These are phyloP conservation scores for Didymella sp. DNA, from an alignment of 2,329 filamentous ascomycete genomes.

Conservation along the genomic window DNA sequence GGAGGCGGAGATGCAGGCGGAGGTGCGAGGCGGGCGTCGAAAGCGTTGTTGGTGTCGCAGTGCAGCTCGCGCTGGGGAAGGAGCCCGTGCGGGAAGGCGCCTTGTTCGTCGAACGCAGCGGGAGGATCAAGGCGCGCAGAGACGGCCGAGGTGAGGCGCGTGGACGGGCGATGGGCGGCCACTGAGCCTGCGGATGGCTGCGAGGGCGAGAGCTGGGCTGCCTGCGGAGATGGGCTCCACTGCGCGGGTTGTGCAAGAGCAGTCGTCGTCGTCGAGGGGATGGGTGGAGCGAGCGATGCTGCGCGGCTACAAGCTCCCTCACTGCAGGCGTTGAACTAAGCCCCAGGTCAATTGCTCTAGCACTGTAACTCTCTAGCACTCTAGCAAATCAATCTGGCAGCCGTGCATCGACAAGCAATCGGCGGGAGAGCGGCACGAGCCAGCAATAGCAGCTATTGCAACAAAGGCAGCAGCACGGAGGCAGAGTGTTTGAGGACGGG, in stretches of 20 bases:
- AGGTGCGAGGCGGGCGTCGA: conserved; percentile 1
- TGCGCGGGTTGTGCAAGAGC: conserved; percentile 4
- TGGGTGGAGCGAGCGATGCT: conserved; percentile 5
- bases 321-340: conserved; percentile 8
- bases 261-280: conserved; percentile 7
- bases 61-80: conserved; percentile 19
- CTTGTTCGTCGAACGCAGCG: conserved; percentile 17
- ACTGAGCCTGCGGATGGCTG: background rate
- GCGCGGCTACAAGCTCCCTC: conserved; percentile 16
- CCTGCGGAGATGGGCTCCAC: conserved; percentile 5
- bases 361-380: background rate
- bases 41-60: conserved; percentile 4
- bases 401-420: conserved; percentile 12
- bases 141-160: background rate
- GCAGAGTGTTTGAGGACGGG: background rate
- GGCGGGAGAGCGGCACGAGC: conserved; percentile 15
- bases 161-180: background rate
- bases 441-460: conserved; percentile 2
- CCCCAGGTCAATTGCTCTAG: conserved; percentile 7
- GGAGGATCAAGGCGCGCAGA: conserved; percentile 1
- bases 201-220: background rate
- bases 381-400: conserved; percentile 1
- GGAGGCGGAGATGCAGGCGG: background rate
- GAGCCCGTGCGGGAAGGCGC: conserved; percentile 18
- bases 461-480: background rate